phyloP scores from a whole-genome alignment of 148 eudicot genomes.

The Agrostemma githago region DNA sequence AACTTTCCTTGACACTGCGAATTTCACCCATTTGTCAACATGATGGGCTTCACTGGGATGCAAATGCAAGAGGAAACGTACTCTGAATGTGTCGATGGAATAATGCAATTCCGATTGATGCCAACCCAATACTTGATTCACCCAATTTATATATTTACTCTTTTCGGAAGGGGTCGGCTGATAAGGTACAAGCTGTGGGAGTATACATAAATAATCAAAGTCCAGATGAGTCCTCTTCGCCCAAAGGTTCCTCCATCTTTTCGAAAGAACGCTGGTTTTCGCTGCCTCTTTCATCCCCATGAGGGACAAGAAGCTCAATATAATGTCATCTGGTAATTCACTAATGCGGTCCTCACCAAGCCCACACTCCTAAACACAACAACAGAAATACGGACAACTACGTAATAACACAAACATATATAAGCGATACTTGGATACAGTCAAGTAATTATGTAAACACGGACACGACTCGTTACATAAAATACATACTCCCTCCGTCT shows the following conservation, averaged over 20 bases:
- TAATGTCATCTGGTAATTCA: slow-evolving; percentile 10
- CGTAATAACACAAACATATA: too few species aligned
- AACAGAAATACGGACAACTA: background rate
- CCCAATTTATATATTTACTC: slow-evolving; percentile 2
- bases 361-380: background rate
- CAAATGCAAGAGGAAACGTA: background rate
- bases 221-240: slow-evolving; percentile 2
- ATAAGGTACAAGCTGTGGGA: background rate
- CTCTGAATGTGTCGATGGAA: slow-evolving; percentile 13
- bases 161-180: background rate
- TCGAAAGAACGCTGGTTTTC: slow-evolving; percentile 14
- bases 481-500: too few species aligned
- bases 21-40: slow-evolving; percentile 12
- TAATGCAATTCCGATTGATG: background rate
- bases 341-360: slow-evolving; percentile 8
- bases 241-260: slow-evolving; percentile 17
- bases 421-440: too few species aligned
- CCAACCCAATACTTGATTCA: slow-evolving; percentile 10
- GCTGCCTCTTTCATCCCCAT: slow-evolving; percentile 15
- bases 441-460: too few species aligned
- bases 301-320: slow-evolving; percentile 5
- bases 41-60: background rate
- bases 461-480: too few species aligned
- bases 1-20: slow-evolving; percentile 17
- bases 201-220: background rate